These are phyloP conservation scores for Cadophora malorum DNA, from an alignment of 2,329 filamentous ascomycete species.

Conservation along the genomic window DNA sequence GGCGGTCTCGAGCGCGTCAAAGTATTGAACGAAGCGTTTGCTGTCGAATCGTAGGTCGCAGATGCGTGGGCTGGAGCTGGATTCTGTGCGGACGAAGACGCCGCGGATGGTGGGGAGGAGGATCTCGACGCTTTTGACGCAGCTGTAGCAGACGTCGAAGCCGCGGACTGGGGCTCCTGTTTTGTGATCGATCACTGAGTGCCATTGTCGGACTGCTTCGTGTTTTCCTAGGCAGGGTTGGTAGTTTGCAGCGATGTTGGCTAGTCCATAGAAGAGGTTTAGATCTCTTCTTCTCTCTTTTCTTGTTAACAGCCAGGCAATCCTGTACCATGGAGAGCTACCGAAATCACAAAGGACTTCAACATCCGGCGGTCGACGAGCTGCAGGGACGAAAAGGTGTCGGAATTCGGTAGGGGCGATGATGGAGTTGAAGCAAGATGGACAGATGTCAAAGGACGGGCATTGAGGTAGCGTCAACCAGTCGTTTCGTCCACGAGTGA, in stretches of 20 bases:
- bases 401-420: slow-evolving; percentile 73
- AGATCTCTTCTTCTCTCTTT: slow-evolving; percentile 73
- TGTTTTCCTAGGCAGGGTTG: slow-evolving; percentile 64
- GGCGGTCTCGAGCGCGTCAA: slow-evolving; percentile 64
- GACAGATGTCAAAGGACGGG: slow-evolving; percentile 80
- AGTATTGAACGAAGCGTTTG: slow-evolving; percentile 63
- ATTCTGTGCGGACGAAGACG: slow-evolving; percentile 59
- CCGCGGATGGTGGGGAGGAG: slow-evolving; percentile 76
- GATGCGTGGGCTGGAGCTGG: slow-evolving; percentile 56
- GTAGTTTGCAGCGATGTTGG: slow-evolving; percentile 63
- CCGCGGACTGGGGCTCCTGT: slow-evolving; percentile 68
- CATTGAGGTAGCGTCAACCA: slow-evolving; percentile 81
- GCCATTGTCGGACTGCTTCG: slow-evolving; percentile 70
- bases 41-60: slow-evolving; percentile 74
- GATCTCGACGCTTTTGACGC: slow-evolving; percentile 73
- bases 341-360: slow-evolving; percentile 80
- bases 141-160: slow-evolving; percentile 79
- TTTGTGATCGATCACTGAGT: slow-evolving; percentile 73
- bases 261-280: slow-evolving; percentile 72
- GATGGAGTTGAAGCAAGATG: slow-evolving; percentile 75
- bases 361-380: slow-evolving; percentile 61
- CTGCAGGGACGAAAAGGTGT: slow-evolving; percentile 67
- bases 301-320: slow-evolving; percentile 82
- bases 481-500: slow-evolving; percentile 69
- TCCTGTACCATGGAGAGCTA: slow-evolving; percentile 76